A percentile compares a stretch with the other conserved stretches of the same genome.
phyloP scores from a whole-genome alignment of 768 basidiomycete genomes.

The Daedaleopsis nitida region DNA sequence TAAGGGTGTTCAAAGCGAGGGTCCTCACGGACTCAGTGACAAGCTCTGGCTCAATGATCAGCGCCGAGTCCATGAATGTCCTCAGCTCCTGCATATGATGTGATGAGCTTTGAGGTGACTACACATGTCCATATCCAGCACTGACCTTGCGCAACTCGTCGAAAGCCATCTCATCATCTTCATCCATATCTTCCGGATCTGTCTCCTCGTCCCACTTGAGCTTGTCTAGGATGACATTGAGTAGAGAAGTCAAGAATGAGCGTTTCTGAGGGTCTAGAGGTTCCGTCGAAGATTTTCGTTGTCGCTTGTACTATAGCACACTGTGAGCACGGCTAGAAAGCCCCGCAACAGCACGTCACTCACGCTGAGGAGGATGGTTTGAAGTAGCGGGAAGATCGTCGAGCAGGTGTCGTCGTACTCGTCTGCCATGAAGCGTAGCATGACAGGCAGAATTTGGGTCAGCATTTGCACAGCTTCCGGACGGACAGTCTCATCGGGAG shows the following conservation, averaged over 20 bases:
- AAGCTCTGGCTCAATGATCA: conserved; percentile 82
- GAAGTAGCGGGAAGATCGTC: conserved; percentile 81
- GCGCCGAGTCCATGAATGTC: conserved; percentile 83
- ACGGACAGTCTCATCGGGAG: conserved; percentile 56
- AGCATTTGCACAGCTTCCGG: conserved; percentile 66
- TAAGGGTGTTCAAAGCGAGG: conserved; percentile 74
- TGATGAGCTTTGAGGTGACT: not conserved
- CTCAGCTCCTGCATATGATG: conserved; percentile 68
- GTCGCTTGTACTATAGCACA: conserved; percentile 72
- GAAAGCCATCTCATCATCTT: conserved; percentile 84
- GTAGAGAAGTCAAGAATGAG: conserved; percentile 74
- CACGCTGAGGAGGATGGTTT: conserved; percentile 73
- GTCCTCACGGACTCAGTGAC: conserved; percentile 77
- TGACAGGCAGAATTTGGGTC: conserved; percentile 70
- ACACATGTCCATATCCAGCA: conserved; percentile 3
- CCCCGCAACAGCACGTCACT: conserved; percentile 30
- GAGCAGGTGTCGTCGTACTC: conserved; percentile 87
- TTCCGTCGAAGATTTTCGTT: conserved; percentile 58
- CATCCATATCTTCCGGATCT: conserved; percentile 81
- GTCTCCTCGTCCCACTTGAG: conserved; percentile 89
- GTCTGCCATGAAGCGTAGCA: conserved; percentile 89
- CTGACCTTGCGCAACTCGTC: conserved; percentile 82
- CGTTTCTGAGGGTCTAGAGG: conserved; percentile 68
- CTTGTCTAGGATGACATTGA: conserved; percentile 81
- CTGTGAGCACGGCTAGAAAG: not conserved